Conservation (phyloP, 352 stramenopile genomes). For the Phytophthora cactorum region DNA sequence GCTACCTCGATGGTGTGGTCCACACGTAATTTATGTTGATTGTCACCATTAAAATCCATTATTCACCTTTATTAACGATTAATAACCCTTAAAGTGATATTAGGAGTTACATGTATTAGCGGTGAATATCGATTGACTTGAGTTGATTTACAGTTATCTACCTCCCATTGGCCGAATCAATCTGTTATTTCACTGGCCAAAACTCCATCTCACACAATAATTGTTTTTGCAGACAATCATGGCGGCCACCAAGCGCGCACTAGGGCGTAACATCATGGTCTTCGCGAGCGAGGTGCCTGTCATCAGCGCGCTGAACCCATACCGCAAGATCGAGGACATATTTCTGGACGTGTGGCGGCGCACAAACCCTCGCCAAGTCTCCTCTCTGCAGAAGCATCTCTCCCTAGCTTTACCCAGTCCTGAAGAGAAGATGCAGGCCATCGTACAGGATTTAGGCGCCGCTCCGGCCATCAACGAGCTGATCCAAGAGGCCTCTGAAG, state of each 20-base stretch:
- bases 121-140: no score
- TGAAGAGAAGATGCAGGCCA: conserved; percentile 61
- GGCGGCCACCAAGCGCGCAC: conserved; percentile 24
- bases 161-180: no score
- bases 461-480: conserved; percentile 64
- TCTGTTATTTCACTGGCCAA: neutral
- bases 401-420: conserved; percentile 47
- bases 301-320: conserved; percentile 82
- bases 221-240: neutral
- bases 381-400: conserved; percentile 53
- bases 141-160: no score
- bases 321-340: conserved; percentile 84
- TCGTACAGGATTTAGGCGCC: conserved; percentile 64
- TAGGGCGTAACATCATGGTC: conserved; percentile 66
- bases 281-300: conserved; percentile 89
- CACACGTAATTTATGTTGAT: no score
- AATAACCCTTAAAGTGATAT: no score
- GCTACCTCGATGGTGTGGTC: no score
- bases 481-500: conserved; percentile 53
- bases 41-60: no score
- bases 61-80: no score
- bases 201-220: neutral
- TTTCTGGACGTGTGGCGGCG: conserved; percentile 83
- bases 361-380: conserved; percentile 74
- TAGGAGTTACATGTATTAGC: no score